A percentile compares a stretch with the other conserved stretches of the same genome.
Conservation (phyloP, 2,329 filamentous ascomycete genomes). For the Colletotrichum sublineola region DNA sequence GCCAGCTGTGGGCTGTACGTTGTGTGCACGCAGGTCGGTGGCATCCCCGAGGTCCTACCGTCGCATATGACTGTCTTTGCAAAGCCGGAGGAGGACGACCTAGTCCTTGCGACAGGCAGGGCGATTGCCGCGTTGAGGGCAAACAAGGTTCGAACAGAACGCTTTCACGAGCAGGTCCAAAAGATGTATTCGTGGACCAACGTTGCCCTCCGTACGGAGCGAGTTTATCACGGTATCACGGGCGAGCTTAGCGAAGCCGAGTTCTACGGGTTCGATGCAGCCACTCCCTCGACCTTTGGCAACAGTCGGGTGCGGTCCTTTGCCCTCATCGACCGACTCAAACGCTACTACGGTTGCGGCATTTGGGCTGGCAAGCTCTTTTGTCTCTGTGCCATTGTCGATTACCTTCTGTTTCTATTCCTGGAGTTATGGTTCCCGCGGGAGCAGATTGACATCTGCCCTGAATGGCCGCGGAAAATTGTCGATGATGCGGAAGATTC, state of each 20-base stretch:
- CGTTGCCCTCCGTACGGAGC: constrained; percentile 91
- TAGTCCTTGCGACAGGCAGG: constrained; percentile 88
- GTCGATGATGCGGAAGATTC: constrained; percentile 47
- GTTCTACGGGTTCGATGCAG: constrained; percentile 86
- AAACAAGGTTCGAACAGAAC: constrained; percentile 89
- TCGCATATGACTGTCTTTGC: constrained; percentile 98
- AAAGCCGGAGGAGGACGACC: constrained; percentile 94
- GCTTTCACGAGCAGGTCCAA: constrained; percentile 96
- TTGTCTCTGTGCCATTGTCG: constrained; percentile 92
- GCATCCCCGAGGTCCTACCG: constrained; percentile 95
- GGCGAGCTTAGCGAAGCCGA: constrained; percentile 88
- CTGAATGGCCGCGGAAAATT: constrained; percentile 89
- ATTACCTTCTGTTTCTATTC: constrained; percentile 91
- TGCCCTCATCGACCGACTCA: constrained; percentile 92
- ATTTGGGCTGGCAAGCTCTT: constrained; percentile 99
- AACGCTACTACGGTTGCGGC: constrained; percentile 97
- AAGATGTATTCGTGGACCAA: constrained; percentile 99
- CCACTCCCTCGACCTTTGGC: constrained; percentile 72
- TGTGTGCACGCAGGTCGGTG: constrained; percentile 95
- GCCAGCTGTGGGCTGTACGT: constrained; percentile 96
- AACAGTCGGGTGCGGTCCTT: constrained; percentile 85
- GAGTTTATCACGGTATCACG: constrained; percentile 94
- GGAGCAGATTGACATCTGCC: constrained; percentile 87
- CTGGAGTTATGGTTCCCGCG: constrained; percentile 90
- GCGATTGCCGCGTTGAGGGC: constrained; percentile 89